phyloP scores from a whole-genome alignment of 1,139 yeast species.

The Blastobotrys illinoisensis region DNA sequence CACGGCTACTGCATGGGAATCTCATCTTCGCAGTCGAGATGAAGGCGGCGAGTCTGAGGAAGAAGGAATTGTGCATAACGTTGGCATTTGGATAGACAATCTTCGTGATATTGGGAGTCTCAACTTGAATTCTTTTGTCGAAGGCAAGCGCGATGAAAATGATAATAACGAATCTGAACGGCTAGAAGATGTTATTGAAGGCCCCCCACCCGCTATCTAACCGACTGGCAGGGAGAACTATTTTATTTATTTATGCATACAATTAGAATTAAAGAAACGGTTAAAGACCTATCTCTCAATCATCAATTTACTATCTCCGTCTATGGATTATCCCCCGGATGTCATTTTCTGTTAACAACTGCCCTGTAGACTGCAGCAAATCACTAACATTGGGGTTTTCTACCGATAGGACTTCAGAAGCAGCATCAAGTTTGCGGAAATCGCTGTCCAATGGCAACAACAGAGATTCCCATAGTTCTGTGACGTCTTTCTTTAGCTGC shows the following conservation, averaged over 20 bases:
- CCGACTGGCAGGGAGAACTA: not conserved
- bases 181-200: conserved; percentile 7
- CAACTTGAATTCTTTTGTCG: conserved; percentile 7
- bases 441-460: conserved; percentile 29
- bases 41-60: conserved; percentile 22
- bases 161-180: not conserved
- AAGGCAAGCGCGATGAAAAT: not conserved
- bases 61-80: conserved; percentile 25
- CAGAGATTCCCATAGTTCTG: conserved; percentile 36
- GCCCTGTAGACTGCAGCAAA: not conserved
- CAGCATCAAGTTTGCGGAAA: conserved; percentile 20
- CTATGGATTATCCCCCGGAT: conserved; percentile 5
- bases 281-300: too few relatives aligned
- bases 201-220: not conserved
- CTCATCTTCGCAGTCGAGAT: conserved; percentile 19
- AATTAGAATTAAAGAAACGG: not conserved
- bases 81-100: conserved; percentile 26
- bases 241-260: not conserved
- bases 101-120: conserved; percentile 21
- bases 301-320: conserved; percentile 2
- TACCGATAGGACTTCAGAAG: conserved; percentile 19
- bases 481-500: conserved; percentile 53
- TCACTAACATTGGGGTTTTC: not conserved
- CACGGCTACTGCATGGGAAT: conserved; percentile 22
- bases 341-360: not conserved